Evolutionary conservation across 2,329 filamentous ascomycete species (phyloP), one percentile per base, ranked within the genome.

Genomic region (Fusarium redolens): DNA sequence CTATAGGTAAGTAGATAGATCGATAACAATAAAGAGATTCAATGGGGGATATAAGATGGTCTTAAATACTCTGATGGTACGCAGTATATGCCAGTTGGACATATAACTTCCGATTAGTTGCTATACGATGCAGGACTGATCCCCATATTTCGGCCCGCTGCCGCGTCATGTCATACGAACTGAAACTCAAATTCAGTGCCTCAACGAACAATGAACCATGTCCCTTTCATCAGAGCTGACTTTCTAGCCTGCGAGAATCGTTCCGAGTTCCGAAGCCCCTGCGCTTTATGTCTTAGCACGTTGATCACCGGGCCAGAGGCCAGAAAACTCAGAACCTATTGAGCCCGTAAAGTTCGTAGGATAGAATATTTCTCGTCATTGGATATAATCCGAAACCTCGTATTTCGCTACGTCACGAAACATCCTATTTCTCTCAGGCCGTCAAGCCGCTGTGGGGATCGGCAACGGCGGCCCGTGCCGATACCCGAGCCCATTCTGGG

Each of bases 301-400:
- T 17, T 5, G 22, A n/a, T 15, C 1, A 35, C 11, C 3, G 11
- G 5, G 3, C 7, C 10, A 12, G 28, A 0, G 2, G 7, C 14
- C 13, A 14, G 4, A 5, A 13, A 25, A 20, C 1, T 5, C 12
- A 14, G 15, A 20, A 15, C 28, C 28, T 15, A 7, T 12, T n/a
- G 22, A 37, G 33, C 4, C 7, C 20, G 11, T 15, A 14, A 10
- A 18, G 9, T 2, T 11, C 18, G 7, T 10, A 17, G 18, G 2
- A 4, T 13, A 6, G 6, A n/a, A 17, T 4, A 5, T 38, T 28
- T 52, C 22, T 28, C 9, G 22, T 15, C 17, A 52, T 37, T 15
- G 31, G 31, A 20, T 52, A 18, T 17, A 15, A 20, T n/a, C 9
- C 22, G 12, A 15, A 38, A 9, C 17, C 33, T 38, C 13, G 50